Percentiles rank a stretch among this genome's conserved stretches.
phyloP scores from a whole-genome alignment of 2,329 filamentous ascomycete species.

The Neonectria sp. region DNA sequence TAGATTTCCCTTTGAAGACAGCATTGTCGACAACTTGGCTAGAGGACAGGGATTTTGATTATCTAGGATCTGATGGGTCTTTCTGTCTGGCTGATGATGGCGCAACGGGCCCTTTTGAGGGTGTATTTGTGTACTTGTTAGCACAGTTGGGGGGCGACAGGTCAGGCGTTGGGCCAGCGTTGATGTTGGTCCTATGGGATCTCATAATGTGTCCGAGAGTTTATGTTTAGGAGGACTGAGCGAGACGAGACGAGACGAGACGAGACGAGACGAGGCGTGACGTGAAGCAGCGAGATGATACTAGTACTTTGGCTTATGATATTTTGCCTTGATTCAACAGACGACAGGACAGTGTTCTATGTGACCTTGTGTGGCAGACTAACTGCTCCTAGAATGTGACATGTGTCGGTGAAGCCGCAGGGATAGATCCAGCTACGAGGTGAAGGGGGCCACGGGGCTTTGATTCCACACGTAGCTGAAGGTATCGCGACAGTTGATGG shows the following conservation, averaged over 20 bases:
- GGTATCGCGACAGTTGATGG: constrained; percentile 27
- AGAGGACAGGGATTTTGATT: constrained; percentile 31
- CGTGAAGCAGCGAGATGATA: constrained; percentile 34
- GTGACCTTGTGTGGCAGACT: constrained; percentile 25
- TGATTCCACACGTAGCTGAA: constrained; percentile 26
- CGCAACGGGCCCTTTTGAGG: constrained; percentile 18
- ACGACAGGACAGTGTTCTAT: constrained; percentile 27
- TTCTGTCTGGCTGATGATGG: constrained; percentile 26
- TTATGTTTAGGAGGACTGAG: constrained; percentile 21
- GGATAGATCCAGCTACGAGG: constrained; percentile 12
- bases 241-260: constrained; percentile 21
- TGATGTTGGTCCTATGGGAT: constrained; percentile 29
- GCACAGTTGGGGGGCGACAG: constrained; percentile 18
- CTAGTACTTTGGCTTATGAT: constrained; percentile 38
- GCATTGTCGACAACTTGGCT: constrained; percentile 31
- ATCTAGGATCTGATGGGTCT: constrained; percentile 18
- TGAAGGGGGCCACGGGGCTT: constrained; percentile 1
- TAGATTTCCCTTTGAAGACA: constrained; percentile 25
- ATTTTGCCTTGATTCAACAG: constrained; percentile 42
- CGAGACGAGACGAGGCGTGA: constrained; percentile 20
- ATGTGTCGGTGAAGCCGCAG: constrained; percentile 16
- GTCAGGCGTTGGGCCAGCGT: constrained; percentile 28
- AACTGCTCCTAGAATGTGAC: constrained; percentile 17
- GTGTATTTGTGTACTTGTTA: constrained; percentile 17
- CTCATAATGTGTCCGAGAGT: constrained; percentile 37